Conservation (phyloP, 2,329 filamentous ascomycete species). For the Cercospora sojina region DNA sequence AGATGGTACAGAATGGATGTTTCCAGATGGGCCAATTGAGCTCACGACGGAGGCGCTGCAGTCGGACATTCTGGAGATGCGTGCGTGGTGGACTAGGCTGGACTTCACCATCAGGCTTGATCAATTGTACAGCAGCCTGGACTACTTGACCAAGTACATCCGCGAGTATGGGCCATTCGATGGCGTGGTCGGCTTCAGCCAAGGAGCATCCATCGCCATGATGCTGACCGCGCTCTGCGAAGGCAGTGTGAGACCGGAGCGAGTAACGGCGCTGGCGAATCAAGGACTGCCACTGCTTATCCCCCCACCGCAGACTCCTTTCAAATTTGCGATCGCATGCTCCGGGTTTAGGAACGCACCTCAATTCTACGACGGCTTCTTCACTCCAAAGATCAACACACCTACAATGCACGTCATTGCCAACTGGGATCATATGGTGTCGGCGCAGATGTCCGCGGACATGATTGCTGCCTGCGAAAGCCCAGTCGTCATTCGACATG, state of each 20-base stretch:
- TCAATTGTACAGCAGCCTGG: constrained; percentile 22
- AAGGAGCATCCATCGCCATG: constrained; percentile 26
- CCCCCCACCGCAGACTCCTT: constrained; percentile 25
- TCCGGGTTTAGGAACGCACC: constrained; percentile 23
- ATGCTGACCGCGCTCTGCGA: constrained; percentile 31
- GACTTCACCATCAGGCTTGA: constrained; percentile 24
- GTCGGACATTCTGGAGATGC: constrained; percentile 21
- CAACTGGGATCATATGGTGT: constrained; percentile 25
- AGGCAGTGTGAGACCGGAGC: constrained; percentile 18
- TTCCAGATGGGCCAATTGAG: constrained; percentile 21
- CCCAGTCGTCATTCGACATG: constrained; percentile 16
- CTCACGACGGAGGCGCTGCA: constrained; percentile 19
- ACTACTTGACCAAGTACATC: constrained; percentile 23
- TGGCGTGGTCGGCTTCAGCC: constrained; percentile 24
- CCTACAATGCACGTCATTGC: constrained; percentile 22
- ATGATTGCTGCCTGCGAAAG: constrained; percentile 19
- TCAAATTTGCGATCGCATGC: constrained; percentile 26
- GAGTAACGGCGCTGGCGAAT: constrained; percentile 16
- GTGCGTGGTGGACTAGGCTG: constrained; percentile 22
- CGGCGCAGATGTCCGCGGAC: constrained; percentile 12
- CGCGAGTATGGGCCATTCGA: constrained; percentile 23
- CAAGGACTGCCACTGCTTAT: constrained; percentile 20
- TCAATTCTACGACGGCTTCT: constrained; percentile 26
- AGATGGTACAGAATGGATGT: constrained; percentile 23
- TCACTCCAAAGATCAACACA: constrained; percentile 22